These are phyloP conservation scores for Basidioascus undulatus DNA, from an alignment of 768 basidiomycete genomes.

Conservation along the genomic window DNA sequence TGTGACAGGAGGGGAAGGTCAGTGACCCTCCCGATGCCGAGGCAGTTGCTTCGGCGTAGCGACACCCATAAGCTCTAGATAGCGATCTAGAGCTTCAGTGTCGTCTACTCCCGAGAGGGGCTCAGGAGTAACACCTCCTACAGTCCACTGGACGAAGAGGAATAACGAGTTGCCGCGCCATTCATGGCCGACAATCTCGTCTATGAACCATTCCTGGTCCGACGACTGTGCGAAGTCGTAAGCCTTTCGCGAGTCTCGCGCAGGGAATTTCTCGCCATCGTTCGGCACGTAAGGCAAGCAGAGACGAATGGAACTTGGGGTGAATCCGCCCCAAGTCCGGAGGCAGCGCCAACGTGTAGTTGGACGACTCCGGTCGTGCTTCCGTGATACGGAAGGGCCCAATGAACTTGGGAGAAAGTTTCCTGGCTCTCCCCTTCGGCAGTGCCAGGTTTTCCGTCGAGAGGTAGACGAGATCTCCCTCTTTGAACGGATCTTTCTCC, in stretches of 20 bases:
- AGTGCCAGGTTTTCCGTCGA: constrained; percentile 20
- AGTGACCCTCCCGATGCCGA: not conserved
- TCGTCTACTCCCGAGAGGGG: not conserved
- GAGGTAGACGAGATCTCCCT: constrained; percentile 19
- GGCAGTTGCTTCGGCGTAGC: not conserved
- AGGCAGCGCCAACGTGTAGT: not conserved
- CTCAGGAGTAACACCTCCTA: not conserved
- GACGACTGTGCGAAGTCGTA: not conserved
- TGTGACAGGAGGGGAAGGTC: not conserved
- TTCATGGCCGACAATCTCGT: not conserved
- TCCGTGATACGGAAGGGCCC: constrained; percentile 17
- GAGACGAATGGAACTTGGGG: not conserved
- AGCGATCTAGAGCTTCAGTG: not conserved
- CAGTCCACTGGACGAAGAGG: not conserved
- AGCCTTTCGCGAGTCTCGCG: not conserved
- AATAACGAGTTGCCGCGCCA: not conserved
- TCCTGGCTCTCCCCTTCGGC: constrained; percentile 17
- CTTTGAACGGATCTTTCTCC: constrained; percentile 7
- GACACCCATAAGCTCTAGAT: not conserved
- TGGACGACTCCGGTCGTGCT: not conserved
- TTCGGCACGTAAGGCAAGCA: not conserved
- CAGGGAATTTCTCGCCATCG: not conserved
- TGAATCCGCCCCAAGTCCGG: not conserved
- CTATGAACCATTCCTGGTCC: not conserved
- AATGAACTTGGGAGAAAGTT: constrained; percentile 24